Evolutionary conservation across 2,329 filamentous ascomycete genomes (phyloP).

Genomic region (Ramularia collo-cygni): DNA sequence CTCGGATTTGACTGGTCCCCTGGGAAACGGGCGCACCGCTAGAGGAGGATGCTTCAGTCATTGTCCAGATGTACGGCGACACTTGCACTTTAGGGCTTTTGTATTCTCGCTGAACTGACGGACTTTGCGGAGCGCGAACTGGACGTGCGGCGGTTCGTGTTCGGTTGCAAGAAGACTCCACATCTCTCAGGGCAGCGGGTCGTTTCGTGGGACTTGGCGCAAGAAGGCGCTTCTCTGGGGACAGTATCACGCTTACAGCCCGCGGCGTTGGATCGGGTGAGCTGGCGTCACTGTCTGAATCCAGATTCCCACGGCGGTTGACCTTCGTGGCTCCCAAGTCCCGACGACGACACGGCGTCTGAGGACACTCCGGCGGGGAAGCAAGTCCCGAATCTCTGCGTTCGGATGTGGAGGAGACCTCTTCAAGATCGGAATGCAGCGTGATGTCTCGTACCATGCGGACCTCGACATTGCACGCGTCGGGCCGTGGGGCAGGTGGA

Average conservation of each 20-base stretch:
- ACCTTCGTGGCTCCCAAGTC: conserved; percentile 10
- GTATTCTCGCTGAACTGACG: too few relatives aligned
- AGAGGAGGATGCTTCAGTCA: too few relatives aligned
- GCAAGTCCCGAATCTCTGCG: not conserved
- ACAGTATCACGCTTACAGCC: conserved; percentile 1
- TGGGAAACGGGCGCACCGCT: too few relatives aligned
- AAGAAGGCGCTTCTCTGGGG: conserved; percentile 1
- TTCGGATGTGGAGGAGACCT: not conserved
- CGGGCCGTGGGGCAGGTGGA: not conserved
- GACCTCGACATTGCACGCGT: conserved; percentile 3
- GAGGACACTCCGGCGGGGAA: not conserved
- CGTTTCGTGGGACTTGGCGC: not conserved
- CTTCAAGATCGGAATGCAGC: not conserved
- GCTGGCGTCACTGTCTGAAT: conserved; percentile 9
- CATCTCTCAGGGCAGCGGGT: too few relatives aligned
- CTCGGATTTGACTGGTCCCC: too few relatives aligned
- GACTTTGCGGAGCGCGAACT: too few relatives aligned
- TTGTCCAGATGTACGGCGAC: too few relatives aligned
- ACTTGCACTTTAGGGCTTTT: too few relatives aligned
- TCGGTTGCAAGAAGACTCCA: too few relatives aligned
- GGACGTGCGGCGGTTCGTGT: too few relatives aligned
- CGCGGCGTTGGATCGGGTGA: conserved; percentile 1
- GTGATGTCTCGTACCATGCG: conserved; percentile 5
- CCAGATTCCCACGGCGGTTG: conserved; percentile 12
- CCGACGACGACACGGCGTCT: not conserved